A percentile compares a stretch with the other conserved stretches of the same genome.
These are phyloP conservation scores for Colletotrichum sp. DNA, from an alignment of 2,329 filamentous ascomycete genomes.

Conservation along the genomic window DNA sequence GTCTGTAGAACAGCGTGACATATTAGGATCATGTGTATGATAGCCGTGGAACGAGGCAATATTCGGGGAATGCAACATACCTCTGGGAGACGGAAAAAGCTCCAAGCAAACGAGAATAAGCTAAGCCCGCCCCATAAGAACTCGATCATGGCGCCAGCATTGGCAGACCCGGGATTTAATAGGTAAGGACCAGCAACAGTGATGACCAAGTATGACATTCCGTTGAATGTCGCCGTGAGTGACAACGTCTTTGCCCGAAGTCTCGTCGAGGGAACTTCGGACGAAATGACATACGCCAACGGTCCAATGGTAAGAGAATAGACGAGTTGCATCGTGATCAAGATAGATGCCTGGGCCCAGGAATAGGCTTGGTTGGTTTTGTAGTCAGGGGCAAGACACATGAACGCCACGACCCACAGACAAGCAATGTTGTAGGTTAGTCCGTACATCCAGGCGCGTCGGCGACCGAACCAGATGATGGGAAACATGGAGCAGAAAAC, in stretches of 20 bases:
- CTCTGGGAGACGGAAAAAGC: not conserved
- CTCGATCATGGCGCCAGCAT: not conserved
- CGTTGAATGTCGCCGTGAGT: not conserved
- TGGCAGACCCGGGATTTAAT: not conserved
- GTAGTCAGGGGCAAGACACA: not conserved
- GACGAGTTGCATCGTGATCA: not conserved
- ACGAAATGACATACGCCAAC: not conserved
- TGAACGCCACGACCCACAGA: not conserved
- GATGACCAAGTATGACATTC: not conserved
- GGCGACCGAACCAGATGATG: not conserved
- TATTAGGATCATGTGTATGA: not conserved
- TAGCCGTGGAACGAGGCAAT: not conserved
- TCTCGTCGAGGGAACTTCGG: not conserved
- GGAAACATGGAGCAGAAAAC: not conserved
- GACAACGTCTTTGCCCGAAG: not conserved
- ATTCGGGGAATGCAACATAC: not conserved
- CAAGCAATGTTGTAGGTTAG: not conserved
- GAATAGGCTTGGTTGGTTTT: not conserved
- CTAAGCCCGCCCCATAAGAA: not conserved
- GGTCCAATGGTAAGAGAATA: not conserved
- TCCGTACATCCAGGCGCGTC: not conserved
- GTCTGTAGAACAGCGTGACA: not conserved
- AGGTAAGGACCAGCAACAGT: not conserved
- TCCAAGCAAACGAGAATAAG: not conserved
- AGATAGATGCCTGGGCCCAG: not conserved